Evolutionary conservation across 805 yeast species (phyloP).

Genomic region (Vanderwaltozyma verrucispora): DNA sequence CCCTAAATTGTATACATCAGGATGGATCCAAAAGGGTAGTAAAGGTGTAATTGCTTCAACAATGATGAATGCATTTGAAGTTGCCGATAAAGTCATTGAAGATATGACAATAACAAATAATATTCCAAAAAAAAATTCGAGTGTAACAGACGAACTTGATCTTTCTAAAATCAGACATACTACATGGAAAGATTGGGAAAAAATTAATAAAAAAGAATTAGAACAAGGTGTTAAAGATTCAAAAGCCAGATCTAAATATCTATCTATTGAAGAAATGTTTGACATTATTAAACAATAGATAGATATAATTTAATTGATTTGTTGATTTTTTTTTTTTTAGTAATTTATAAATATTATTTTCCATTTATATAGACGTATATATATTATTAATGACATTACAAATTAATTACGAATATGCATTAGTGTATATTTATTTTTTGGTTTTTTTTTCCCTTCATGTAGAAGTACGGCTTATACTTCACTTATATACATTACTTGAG

Average conservation of each 20-base stretch:
- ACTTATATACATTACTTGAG: slow-evolving; percentile 29
- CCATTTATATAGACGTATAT: too few species aligned
- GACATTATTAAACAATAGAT: neutral
- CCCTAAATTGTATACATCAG: slow-evolving; percentile 63
- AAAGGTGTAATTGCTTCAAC: slow-evolving; percentile 87
- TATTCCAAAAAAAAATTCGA: neutral
- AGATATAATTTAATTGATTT: too few species aligned
- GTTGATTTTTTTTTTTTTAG: too few species aligned
- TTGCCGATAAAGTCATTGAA: slow-evolving; percentile 53
- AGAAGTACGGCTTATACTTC: slow-evolving; percentile 17
- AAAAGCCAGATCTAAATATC: slow-evolving; percentile 13
- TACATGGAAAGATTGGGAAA: slow-evolving; percentile 26
- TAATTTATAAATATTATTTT: too few species aligned
- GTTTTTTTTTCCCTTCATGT: neutral
- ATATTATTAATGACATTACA: neutral
- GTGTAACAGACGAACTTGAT: slow-evolving; percentile 2
- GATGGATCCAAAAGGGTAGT: slow-evolving; percentile 87
- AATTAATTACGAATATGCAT: neutral
- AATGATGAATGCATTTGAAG: slow-evolving; percentile 70
- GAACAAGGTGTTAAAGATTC: slow-evolving; percentile 7
- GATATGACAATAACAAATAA: slow-evolving; percentile 34
- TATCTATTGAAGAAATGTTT: slow-evolving; percentile 9
- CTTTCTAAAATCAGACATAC: slow-evolving; percentile 11
- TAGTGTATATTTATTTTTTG: neutral
- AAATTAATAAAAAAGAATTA: slow-evolving; percentile 17